Percentiles rank a stretch among this genome's conserved stretches.
Evolutionary conservation across 106 monocot species (phyloP).

Genomic region (Phalaenopsis aphrodite): DNA sequence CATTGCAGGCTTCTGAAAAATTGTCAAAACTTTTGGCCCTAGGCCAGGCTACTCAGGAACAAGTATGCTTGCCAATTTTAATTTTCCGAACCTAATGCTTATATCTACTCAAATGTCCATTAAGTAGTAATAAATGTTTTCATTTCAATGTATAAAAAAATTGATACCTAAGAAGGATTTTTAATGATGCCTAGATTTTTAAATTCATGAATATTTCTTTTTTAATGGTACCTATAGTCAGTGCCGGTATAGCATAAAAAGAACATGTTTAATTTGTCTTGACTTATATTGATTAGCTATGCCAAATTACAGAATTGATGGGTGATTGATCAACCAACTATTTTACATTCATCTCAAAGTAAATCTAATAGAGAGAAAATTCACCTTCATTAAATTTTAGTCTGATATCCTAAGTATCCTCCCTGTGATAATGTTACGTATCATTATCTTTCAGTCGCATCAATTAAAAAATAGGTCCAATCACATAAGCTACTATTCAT

Average conservation of each 20-base stretch:
- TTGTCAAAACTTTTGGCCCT: constrained; percentile 42
- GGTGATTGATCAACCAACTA: no score
- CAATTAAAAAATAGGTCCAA: neutral
- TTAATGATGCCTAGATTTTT: neutral
- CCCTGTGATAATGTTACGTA: neutral
- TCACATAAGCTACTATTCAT: neutral
- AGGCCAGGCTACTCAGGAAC: constrained; percentile 59
- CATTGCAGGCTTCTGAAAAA: constrained; percentile 58
- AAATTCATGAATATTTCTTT: neutral
- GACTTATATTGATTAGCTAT: no score
- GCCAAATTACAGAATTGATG: no score
- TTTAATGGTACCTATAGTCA: neutral
- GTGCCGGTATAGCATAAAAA: neutral
- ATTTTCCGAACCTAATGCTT: neutral
- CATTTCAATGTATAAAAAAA: neutral
- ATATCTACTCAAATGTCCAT: neutral
- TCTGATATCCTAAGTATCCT: no score
- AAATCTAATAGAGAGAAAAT: no score
- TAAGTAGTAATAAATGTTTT: neutral
- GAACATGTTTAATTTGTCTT: neutral
- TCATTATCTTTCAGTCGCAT: neutral
- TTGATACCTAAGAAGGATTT: neutral
- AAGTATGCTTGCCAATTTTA: constrained; percentile 32
- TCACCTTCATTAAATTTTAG: no score
- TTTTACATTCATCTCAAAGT: no score